Evolutionary conservation across 2,329 filamentous ascomycete genomes (phyloP), one percentile per base, ranked within the genome.

Genomic region (Canariomyces notabilis): DNA sequence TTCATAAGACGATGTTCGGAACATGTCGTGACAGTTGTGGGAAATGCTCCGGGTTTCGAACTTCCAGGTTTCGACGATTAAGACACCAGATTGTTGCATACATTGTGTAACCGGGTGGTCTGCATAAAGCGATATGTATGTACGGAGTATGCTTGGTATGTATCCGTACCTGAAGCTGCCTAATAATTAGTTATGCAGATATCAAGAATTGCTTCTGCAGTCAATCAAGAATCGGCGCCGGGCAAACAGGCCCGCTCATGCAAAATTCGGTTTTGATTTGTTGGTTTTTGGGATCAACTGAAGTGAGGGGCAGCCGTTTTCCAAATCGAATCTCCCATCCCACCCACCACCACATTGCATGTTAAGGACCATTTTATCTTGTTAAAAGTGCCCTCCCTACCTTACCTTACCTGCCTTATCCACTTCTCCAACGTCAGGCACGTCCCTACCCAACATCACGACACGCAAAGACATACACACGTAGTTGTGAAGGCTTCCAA

Each of bases 221-320:
- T 11, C 45, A 29, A 48, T 43, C 40, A 36, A 44, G 31, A 21
- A n/a, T 15, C 4, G 16, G 6, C 16, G 35, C 16, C n/a, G 40
- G 15, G 22, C 39, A 46, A 31, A 32, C 15, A 26, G 32, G 42
- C 21, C 42, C 42, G 16, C 19, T 29, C 39, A 19, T 26, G 35
- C 38, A 44, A 48, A 43, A 34, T 46, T 52, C 4, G 9, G 26
- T 29, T 29, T 12, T 3, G 14, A 8, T 29, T 46, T 53, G 50
- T 49, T 52, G 45, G 49, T 49, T 46, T 49, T 46, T 29, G 16
- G 32, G 37, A 22, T 6, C n/a, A n/a, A n/a, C n/a, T n/a, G n/a
- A 43, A 49, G 42, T 50, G 52, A 55, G 50, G 52, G 50, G 52
- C 50, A 53, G 37, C 39, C 31, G 26, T 47, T 50, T 40, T 44